phyloP scores from a whole-genome alignment of 192 early-diverging fungal genomes.

The Allomyces macrogynus region DNA sequence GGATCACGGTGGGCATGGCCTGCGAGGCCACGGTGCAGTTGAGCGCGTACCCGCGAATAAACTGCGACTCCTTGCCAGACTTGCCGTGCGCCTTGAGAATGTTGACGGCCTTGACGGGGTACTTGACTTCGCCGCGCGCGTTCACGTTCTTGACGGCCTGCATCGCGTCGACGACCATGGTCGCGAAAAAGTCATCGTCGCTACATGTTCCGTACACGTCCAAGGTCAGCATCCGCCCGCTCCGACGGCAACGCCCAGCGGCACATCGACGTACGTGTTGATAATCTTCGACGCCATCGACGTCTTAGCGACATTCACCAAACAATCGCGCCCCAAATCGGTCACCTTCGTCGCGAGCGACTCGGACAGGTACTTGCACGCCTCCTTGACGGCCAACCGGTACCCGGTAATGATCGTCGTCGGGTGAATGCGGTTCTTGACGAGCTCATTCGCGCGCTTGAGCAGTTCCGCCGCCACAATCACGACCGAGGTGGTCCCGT shows the following conservation, averaged over 20 bases:
- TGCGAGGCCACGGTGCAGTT: constrained; percentile 95
- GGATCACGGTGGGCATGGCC: constrained; percentile 77
- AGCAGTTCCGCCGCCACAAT: constrained; percentile 96
- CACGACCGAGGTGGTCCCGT: constrained; percentile 97
- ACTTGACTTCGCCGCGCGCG: constrained; percentile 65
- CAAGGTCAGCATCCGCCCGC: too few relatives aligned
- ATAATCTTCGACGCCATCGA: constrained; percentile 96
- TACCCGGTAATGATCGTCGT: constrained; percentile 98
- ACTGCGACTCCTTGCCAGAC: constrained; percentile 62
- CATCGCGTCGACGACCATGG: constrained; percentile 84
- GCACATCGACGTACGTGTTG: constrained; percentile 67
- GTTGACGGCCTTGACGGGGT: constrained; percentile 94
- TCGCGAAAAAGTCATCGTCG: constrained; percentile 88
- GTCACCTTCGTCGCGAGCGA: constrained; percentile 92
- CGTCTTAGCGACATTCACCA: constrained; percentile 94
- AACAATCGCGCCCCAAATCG: constrained; percentile 68
- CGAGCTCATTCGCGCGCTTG: constrained; percentile 84
- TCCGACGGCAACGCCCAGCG: too few relatives aligned
- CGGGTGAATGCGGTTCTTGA: constrained; percentile 98
- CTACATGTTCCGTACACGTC: too few relatives aligned
- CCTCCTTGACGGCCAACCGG: constrained; percentile 87
- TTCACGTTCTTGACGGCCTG: constrained; percentile 79
- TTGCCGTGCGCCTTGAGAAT: constrained; percentile 94
- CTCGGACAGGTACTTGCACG: constrained; percentile 92
- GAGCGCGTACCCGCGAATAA: constrained; percentile 86